Conservation (phyloP, 2,329 filamentous ascomycete genomes). For the Claviceps cyperi region DNA sequence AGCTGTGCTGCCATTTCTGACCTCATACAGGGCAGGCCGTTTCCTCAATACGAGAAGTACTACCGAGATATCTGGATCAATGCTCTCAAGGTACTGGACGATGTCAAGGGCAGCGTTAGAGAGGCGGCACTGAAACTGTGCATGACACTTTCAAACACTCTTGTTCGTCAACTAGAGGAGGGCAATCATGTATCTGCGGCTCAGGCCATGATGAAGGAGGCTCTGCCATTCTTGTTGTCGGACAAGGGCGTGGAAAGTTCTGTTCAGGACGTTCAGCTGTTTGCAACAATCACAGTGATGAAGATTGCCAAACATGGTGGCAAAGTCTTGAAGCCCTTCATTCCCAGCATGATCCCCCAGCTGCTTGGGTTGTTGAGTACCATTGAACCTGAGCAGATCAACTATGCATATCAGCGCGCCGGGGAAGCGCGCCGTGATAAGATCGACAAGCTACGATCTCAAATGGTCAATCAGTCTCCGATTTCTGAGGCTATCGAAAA, state of each 20-base stretch:
- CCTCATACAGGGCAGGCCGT: conserved; percentile 66
- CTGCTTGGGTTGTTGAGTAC: conserved; percentile 73
- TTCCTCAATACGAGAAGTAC: conserved; percentile 67
- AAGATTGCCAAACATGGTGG: conserved; percentile 83
- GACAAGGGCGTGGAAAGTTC: conserved; percentile 79
- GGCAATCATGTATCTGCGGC: conserved; percentile 57
- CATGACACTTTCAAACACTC: conserved; percentile 66
- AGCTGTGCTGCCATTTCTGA: conserved; percentile 84
- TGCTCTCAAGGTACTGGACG: conserved; percentile 83
- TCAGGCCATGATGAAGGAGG: conserved; percentile 67
- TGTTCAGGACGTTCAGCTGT: conserved; percentile 73
- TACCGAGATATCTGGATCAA: conserved; percentile 74
- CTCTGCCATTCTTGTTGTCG: conserved; percentile 81
- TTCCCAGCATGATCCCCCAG: conserved; percentile 67
- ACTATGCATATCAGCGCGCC: conserved; percentile 84
- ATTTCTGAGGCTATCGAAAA: conserved; percentile 87
- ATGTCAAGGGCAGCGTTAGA: conserved; percentile 86
- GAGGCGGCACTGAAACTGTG: conserved; percentile 69
- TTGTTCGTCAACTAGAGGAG: conserved; percentile 75
- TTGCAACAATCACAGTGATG: conserved; percentile 70
- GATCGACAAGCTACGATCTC: conserved; percentile 76
- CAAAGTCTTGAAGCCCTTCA: conserved; percentile 63
- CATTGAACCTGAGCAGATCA: conserved; percentile 76
- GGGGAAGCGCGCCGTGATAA: conserved; percentile 77
- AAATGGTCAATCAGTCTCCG: conserved; percentile 69